Base-by-base conservation (phyloP, 2,329 filamentous ascomycete species). In the Colletotrichum karsti region DNA sequence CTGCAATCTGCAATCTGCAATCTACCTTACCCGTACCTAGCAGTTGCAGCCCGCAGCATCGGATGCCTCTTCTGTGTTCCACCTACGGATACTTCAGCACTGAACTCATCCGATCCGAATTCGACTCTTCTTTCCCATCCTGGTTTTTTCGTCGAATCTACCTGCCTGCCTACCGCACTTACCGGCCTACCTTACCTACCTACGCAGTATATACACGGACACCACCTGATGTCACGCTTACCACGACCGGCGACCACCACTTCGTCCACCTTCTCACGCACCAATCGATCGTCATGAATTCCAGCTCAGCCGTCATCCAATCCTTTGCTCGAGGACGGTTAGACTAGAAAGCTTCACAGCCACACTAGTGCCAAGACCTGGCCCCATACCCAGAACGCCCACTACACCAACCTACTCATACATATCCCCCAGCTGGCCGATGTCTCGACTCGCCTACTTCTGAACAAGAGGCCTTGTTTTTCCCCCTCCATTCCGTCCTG, bases 281-380 rank as follows among this genome's bases (percentile, higher is more conserved):
- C 64, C 64, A 64, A 64, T 64, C 44, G 59, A 67, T 48, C 53
- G 61, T 51, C 44, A 67, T 67, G 64, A 67, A 58, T 58, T 67
- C 60, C 59, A 64, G 44, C 60, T 64, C 22, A 54, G 46, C 60
- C 64, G 46, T 67, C 64, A 67, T 67, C 60, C 51, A 53, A 64
- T 64, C 60, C 64, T 67, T 60, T 53, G 18, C 61, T 58, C 64
- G 51, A 58, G 60, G 64, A 67, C 51, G 53, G 64, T 64, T 67
- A 67, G 64, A 58, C 60, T 50, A 53, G 18, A 51, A 67, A 64
- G 44, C 60, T 53, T 67, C 53, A 67, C 64, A 67, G 64, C 64
- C 64, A 67, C 64, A 67, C 64, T 28, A 26, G 42, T 46, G 64
- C 64, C 60, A 67, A 64, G 60, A 30, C 60, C 30, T 64, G 64